Evolutionary conservation across 306 rosid species (phyloP).

Genomic region (Medicago lupulina): DNA sequence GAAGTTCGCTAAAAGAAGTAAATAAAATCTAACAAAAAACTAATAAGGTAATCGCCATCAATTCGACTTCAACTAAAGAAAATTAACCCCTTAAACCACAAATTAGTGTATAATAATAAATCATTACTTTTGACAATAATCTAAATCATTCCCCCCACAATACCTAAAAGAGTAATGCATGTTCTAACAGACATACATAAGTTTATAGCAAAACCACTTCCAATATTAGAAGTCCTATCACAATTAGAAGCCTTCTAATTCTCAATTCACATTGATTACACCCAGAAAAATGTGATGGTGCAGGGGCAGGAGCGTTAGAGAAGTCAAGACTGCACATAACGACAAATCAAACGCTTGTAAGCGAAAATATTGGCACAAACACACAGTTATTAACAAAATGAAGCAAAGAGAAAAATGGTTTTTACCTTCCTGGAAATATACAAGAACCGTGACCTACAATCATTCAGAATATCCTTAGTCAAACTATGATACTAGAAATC

Average conservation of each 20-base stretch:
- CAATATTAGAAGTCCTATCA: slow-evolving; percentile 52
- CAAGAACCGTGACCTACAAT: slow-evolving; percentile 79
- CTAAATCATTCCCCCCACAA: slow-evolving; percentile 42
- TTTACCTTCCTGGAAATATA: slow-evolving; percentile 68
- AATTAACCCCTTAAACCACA: slow-evolving; percentile 22
- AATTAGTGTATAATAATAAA: slow-evolving; percentile 36
- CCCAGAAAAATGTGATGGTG: slow-evolving; percentile 65
- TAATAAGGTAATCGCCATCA: background rate
- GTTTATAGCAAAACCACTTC: slow-evolving; percentile 55
- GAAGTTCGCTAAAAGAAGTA: background rate
- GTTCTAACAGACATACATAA: slow-evolving; percentile 21
- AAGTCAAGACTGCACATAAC: slow-evolving; percentile 52
- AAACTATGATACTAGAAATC: slow-evolving; percentile 6
- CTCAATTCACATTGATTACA: slow-evolving; percentile 43
- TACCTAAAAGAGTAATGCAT: slow-evolving; percentile 37
- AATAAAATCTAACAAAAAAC: background rate
- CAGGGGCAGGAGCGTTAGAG: slow-evolving; percentile 48
- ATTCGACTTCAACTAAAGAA: background rate
- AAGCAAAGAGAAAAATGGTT: slow-evolving; percentile 25
- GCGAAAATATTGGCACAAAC: slow-evolving; percentile 20
- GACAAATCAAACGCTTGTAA: slow-evolving; percentile 35
- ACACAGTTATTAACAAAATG: slow-evolving; percentile 18
- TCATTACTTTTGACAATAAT: background rate
- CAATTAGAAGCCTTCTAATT: slow-evolving; percentile 51
- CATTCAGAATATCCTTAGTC: slow-evolving; percentile 14